Evolutionary conservation across 805 yeast genomes (phyloP).

Genomic region (Jamesozyma gamospora): DNA sequence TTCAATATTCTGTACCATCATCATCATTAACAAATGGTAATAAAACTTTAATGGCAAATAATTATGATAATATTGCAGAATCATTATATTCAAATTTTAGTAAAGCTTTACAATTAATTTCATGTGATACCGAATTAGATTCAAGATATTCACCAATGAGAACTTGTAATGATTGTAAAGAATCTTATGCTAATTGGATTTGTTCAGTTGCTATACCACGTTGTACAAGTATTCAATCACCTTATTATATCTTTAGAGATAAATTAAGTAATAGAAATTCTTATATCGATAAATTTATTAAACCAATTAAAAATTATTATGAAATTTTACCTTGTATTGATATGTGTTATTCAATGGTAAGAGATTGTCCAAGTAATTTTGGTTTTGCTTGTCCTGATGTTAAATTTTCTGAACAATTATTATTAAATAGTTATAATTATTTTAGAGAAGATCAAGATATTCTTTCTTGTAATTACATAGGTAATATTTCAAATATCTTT

Average conservation of each 20-base stretch:
- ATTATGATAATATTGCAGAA: constrained; percentile 59
- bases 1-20: constrained; percentile 81
- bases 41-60: constrained; percentile 29
- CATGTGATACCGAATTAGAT: constrained; percentile 62
- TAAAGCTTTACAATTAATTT: constrained; percentile 61
- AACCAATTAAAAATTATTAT: constrained; percentile 49
- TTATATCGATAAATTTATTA: constrained; percentile 43
- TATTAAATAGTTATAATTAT: constrained; percentile 26
- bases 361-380: constrained; percentile 74
- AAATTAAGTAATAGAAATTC: constrained; percentile 48
- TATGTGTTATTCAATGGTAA: constrained; percentile 65
- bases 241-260: constrained; percentile 39
- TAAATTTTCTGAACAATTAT: constrained; percentile 9
- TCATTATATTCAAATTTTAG: constrained; percentile 54
- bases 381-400: constrained; percentile 65
- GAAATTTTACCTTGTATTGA: constrained; percentile 84
- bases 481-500: constrained; percentile 15
- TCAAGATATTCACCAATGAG: constrained; percentile 64
- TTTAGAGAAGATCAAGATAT: constrained; percentile 13
- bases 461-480: constrained; percentile 36
- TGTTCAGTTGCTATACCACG: constrained; percentile 85
- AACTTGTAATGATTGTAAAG: constrained; percentile 62
- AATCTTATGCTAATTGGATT: constrained; percentile 74
- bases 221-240: constrained; percentile 46
- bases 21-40: constrained; percentile 29